Evolutionary conservation across 495 filamentous ascomycete genomes (phyloP), one percentile per base, ranked within the genome.

Genomic region (Penicillium roqueforti): DNA sequence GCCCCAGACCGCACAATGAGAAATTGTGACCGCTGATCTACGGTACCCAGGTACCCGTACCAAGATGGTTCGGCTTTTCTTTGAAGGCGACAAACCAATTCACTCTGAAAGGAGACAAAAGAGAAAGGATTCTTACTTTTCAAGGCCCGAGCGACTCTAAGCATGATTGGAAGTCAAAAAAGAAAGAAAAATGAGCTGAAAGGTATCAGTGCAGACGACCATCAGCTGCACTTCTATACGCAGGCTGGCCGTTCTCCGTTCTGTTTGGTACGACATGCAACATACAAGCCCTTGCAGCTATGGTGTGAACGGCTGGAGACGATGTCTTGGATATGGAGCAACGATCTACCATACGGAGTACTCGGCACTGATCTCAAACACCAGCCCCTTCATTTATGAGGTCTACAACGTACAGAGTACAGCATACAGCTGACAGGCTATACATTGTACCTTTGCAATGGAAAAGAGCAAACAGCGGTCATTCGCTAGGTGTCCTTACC

Each of bases 231-330:
- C 28, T 46, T 46, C 43, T 46, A 46, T 31, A 46, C 26, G 43
- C 43, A 46, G 28, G 8, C 43, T 46, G 16, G 26, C 38, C 19
- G 38, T 40, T 40, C 19, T 40, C 13, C 13, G 31, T n/a, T 39
- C 37, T 39, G 16, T 22, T 40, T 14, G 2, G 32, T 36, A 45
- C n/a, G n/a, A n/a, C n/a, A n/a, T n/a, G n/a, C n/a, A n/a, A n/a
- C n/a, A n/a, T n/a, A n/a, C n/a, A n/a, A 32, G 49, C 49, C 49
- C 49, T 51, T 51, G 49, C 49, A 51, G 48, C 23, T 18, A 51
- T 14, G 38, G 47, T 37, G 41, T 26, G 40, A 43, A 50, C 44
- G 44, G 44, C 29, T 47, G 45, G 46, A 34, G 29, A 47, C 31
- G 26, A 26, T 49, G 32, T 49, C 32, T 49, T 5, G 14, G 26